Conservation (phyloP, 129 eudicot genomes). For the Lonicera japonica region DNA sequence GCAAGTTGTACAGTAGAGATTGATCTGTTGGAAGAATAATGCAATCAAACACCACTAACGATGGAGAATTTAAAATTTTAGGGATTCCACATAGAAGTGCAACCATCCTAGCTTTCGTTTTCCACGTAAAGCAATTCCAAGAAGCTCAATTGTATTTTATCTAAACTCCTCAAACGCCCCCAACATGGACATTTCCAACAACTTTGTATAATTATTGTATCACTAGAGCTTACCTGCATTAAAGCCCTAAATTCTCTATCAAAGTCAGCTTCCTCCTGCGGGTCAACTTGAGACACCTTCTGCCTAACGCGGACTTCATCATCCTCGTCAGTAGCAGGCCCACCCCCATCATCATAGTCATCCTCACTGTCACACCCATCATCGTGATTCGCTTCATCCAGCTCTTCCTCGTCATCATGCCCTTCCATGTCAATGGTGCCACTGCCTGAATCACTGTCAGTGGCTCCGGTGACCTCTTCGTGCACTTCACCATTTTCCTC, state of each 20-base stretch:
- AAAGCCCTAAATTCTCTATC: conserved; percentile 82
- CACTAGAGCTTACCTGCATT: conserved; percentile 49
- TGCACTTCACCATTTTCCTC: conserved; percentile 74
- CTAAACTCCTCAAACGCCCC: no score
- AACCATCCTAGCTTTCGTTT: no score
- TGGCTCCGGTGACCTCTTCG: conserved; percentile 51
- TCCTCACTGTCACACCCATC: conserved; percentile 68
- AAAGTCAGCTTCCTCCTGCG: conserved; percentile 87
- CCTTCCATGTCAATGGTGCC: conserved; percentile 62
- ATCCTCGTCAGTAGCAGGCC: conserved; percentile 73
- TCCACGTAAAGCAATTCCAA: no score
- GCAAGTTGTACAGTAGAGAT: no score
- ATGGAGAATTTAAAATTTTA: no score
- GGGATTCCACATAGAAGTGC: no score
- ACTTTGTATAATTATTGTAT: no score
- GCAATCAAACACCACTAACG: no score
- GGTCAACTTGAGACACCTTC: conserved; percentile 68
- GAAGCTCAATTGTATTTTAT: no score
- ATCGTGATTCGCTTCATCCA: conserved; percentile 54
- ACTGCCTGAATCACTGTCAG: conserved; percentile 77
- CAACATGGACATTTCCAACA: no score
- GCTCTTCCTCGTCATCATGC: conserved; percentile 64
- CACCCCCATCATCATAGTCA: conserved; percentile 57
- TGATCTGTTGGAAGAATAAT: no score
- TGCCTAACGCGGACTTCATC: conserved; percentile 85